Evolutionary conservation across 331 rosid species (phyloP), one percentile per base, ranked within the genome.

Genomic region (Quercus phellos): DNA sequence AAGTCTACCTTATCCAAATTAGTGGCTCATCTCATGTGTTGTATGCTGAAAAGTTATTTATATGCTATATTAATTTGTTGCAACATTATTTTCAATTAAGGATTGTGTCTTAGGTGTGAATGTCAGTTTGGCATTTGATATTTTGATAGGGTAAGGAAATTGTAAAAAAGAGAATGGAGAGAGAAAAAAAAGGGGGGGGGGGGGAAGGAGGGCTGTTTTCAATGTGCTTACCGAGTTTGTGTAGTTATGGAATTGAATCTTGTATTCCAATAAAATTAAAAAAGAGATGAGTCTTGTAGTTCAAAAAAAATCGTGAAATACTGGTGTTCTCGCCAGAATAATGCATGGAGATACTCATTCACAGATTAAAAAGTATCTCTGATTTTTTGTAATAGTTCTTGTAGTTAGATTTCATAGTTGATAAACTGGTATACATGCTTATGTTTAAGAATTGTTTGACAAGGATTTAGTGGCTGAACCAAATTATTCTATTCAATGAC

Each of bases 401-500:
- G 19, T 64, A 55, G 51, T 73, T n/a, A 64, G 77, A 5, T 46
- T 74, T 12, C 78, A 66, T 63, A 54, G 50, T 34, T 34, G 50
- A 66, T 18, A 34, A 9, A 58, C 30, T 22, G 64, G 7, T 22
- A 58, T 61, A n/a, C 4, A 0, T 66, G 24, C 71, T 61, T 66
- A 34, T 30, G 26, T 32, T 30, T 56, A 8, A 56, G 27, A 56
- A 64, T 69, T 77, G 68, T 80, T 77, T 74, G 66, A 35, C 30
- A 67, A 55, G 63, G 38, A 6, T 89, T 77, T 73, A 30, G 79
- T 83, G 73, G 55, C 84, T 78, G 64, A 86, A 80, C 77, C 66
- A 71, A 80, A 38, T 55, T 78, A 58, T 63, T 67, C 17, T 67
- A 64, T 55, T 56, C 77, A 26, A 85, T 78, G 78, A 70, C 97